Base-by-base conservation (phyloP, 202 grass and related monocot genomes). In the Zoysia matrella region DNA sequence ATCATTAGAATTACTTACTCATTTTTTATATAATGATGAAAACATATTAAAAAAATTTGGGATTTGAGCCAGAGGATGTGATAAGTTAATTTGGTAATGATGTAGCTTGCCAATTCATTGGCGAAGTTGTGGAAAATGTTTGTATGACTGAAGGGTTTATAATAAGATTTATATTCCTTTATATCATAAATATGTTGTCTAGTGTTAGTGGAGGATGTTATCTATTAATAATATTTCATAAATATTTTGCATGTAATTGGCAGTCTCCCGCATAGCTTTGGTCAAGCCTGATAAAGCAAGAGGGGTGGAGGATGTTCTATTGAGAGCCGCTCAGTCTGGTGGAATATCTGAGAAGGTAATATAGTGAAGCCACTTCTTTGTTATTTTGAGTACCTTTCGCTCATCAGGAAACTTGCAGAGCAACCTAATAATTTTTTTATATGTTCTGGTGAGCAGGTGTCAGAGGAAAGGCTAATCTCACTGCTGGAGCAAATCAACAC, bases 201-300 rank as follows among this genome's bases (percentile, higher is more conserved):
- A 1, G 30, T 36, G 30, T 36, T 36, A 36, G 1, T 36, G 30
- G 30, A 36, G 30, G 30, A 36, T 36, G 30, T 36, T 36, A 36
- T 36, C 30, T 36, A 36, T 36, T 36, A 36, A 76, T 71, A 5
- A 47, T 73, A 16, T 58, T 7, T 1, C 1, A 36, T 55, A 55
- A 58, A 58, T 51, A 74, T 15, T 52, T 77, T 86, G 5, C 74
- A 18, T 73, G 58, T 81, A 82, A 85, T 79, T 78, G 22, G 47
- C 88, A 94, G 95, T 96, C 42, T 84, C 96, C 80, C 91, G 96
- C 46, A 96, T 99, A 85, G 93, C 93, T 81, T 94, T 99, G 89
- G 96, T 99, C 74, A 99, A 96, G 70, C 93, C 96, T 92, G 96
- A 99, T 14, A 99, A 96, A 83, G 93, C 96, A 61, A 98, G 92